Evolutionary conservation across 495 filamentous ascomycete genomes (phyloP).

Genomic region (Sordaria brevicollis): DNA sequence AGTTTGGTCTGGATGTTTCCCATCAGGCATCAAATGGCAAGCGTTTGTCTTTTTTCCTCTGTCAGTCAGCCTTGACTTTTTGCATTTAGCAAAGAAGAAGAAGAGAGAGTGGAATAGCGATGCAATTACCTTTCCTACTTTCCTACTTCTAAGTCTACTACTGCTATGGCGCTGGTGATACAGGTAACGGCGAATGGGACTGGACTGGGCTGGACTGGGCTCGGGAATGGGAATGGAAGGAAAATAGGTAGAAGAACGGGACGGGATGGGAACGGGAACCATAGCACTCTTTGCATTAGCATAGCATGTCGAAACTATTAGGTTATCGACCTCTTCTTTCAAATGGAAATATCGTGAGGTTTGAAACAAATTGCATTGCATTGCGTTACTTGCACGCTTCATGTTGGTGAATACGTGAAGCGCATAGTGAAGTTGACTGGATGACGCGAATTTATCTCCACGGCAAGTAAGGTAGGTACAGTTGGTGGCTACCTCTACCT

Average conservation of each 20-base stretch:
- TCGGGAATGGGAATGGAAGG: background rate
- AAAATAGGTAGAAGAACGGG: background rate
- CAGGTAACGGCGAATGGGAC: background rate
- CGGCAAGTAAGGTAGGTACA: too few species aligned
- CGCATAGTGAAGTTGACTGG: background rate
- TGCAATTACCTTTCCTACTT: background rate
- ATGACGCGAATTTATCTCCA: background rate
- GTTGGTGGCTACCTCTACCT: background rate
- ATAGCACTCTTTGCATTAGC: background rate
- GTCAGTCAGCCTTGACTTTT: too few species aligned
- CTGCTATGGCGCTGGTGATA: background rate
- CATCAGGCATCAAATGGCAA: too few species aligned
- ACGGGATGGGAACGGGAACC: background rate
- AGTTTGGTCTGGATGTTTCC: background rate
- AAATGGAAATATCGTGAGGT: background rate
- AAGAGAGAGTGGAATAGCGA: background rate
- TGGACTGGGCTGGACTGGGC: too few species aligned
- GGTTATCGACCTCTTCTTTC: background rate
- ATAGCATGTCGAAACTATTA: background rate
- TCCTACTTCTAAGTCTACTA: background rate
- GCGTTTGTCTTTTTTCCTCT: background rate
- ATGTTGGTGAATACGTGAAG: background rate
- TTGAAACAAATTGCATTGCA: background rate
- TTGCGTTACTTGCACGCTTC: too few species aligned
- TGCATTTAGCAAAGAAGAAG: background rate